These are phyloP conservation scores for Rubroshorea leprosula DNA, from an alignment of 345 rosid species.

Conservation along the genomic window DNA sequence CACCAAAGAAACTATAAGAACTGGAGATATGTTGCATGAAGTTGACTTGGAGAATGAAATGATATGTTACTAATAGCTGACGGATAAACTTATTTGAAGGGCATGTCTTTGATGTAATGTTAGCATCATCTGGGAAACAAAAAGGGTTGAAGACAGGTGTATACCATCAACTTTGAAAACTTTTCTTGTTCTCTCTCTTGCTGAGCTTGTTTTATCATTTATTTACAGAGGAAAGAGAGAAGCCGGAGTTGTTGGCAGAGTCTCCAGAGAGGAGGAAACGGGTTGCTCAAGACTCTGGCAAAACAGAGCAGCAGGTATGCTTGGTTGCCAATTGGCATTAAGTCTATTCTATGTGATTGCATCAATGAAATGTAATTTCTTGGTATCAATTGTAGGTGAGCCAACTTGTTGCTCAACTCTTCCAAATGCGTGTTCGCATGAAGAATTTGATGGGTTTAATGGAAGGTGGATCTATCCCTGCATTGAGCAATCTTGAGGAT, in stretches of 20 bases:
- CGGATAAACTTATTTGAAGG: too few species aligned
- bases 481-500: conserved; percentile 80
- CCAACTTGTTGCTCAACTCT: conserved; percentile 89
- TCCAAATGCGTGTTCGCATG: conserved; percentile 93
- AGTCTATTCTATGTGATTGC: not conserved
- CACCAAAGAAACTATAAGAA: too few species aligned
- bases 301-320: conserved; percentile 79
- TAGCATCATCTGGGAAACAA: too few species aligned
- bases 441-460: conserved; percentile 92
- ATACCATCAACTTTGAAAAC: too few species aligned
- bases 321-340: conserved; percentile 7
- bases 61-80: too few species aligned
- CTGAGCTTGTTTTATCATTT: conserved; percentile 1
- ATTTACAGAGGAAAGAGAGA: conserved; percentile 83
- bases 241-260: conserved; percentile 88
- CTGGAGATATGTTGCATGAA: too few species aligned
- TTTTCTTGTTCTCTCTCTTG: too few species aligned
- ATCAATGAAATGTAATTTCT: conserved; percentile 8
- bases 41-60: too few species aligned
- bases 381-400: conserved; percentile 58
- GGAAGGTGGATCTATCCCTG: conserved; percentile 95
- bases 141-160: too few species aligned
- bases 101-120: too few species aligned
- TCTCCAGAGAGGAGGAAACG: conserved; percentile 78
- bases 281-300: conserved; percentile 78